A percentile compares a stretch with the other conserved stretches of the same genome.
Evolutionary conservation across 495 filamentous ascomycete species (phyloP).

Genomic region (Parmelia sp.): DNA sequence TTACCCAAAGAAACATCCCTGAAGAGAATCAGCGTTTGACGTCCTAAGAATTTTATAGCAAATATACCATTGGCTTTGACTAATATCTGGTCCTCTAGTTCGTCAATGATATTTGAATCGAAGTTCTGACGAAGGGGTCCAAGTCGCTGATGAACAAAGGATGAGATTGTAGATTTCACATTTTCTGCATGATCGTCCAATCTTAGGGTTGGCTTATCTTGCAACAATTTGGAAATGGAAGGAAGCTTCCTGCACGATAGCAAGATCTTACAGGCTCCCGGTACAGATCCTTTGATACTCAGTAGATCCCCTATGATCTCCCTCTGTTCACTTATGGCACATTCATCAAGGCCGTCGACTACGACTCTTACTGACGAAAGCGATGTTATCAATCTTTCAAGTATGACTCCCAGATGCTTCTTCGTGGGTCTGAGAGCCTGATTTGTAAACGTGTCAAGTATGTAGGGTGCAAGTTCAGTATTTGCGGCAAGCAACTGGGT

Average conservation of each 20-base stretch:
- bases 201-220: background rate
- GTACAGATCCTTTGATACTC: slow-evolving; percentile 4
- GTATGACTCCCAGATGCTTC: slow-evolving; percentile 14
- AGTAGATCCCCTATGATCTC: slow-evolving; percentile 15
- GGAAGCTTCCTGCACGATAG: slow-evolving; percentile 18
- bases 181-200: slow-evolving; percentile 14
- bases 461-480: slow-evolving; percentile 20
- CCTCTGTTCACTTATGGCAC: too few relatives aligned
- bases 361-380: too few relatives aligned
- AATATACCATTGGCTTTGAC: too few relatives aligned
- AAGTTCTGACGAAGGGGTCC: slow-evolving; percentile 11
- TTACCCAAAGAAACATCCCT: slow-evolving; percentile 25
- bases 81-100: too few relatives aligned
- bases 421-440: slow-evolving; percentile 19
- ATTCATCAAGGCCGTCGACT: too few relatives aligned
- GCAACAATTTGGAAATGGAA: slow-evolving; percentile 13
- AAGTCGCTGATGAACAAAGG: slow-evolving; percentile 13
- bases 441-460: slow-evolving; percentile 22
- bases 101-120: background rate
- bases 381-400: background rate
- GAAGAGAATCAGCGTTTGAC: background rate
- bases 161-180: slow-evolving; percentile 10
- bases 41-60: background rate
- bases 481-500: slow-evolving; percentile 21
- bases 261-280: slow-evolving; percentile 17